phyloP scores from a whole-genome alignment of 208 protist genomes.

The Crithidia fasciculata region DNA sequence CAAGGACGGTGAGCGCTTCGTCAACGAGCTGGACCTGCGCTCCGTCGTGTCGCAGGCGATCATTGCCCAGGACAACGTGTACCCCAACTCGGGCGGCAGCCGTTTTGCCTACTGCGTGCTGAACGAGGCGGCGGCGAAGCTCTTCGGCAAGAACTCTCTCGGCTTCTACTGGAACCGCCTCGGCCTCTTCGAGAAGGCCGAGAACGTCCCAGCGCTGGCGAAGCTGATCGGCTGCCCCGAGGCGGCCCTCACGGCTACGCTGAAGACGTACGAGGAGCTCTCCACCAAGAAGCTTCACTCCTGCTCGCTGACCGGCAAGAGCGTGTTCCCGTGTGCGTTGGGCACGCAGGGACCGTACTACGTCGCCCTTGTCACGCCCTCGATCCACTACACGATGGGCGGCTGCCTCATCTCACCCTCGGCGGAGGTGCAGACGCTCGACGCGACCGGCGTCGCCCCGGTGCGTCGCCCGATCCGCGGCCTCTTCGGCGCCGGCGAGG shows the following conservation, averaged over 20 bases:
- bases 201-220: conserved; percentile 62
- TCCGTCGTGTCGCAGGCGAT: conserved; percentile 95
- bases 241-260: conserved; percentile 42
- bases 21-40: conserved; percentile 95
- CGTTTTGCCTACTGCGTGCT: conserved; percentile 87
- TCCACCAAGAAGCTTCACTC: conserved; percentile 35
- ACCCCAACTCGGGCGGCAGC: conserved; percentile 61
- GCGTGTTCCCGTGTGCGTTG: conserved; percentile 74
- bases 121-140: conserved; percentile 67
- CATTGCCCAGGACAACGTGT: conserved; percentile 69
- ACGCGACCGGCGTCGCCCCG: conserved; percentile 31
- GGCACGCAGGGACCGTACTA: conserved; percentile 76
- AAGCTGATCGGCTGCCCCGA: conserved; percentile 72
- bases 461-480: conserved; percentile 77
- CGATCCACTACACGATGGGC: conserved; percentile 98
- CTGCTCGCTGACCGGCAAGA: conserved; percentile 80
- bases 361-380: conserved; percentile 92
- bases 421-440: conserved; percentile 75
- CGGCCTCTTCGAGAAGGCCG: conserved; percentile 74
- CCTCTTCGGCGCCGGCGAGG: conserved; percentile 96
- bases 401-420: conserved; percentile 91
- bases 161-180: conserved; percentile 84
- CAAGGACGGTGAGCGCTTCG: conserved; percentile 90
- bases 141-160: conserved; percentile 80
- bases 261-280: conserved; percentile 63